Conservation (phyloP, 1,284 basidiomycete species). For the Fereydounia khargensis region DNA sequence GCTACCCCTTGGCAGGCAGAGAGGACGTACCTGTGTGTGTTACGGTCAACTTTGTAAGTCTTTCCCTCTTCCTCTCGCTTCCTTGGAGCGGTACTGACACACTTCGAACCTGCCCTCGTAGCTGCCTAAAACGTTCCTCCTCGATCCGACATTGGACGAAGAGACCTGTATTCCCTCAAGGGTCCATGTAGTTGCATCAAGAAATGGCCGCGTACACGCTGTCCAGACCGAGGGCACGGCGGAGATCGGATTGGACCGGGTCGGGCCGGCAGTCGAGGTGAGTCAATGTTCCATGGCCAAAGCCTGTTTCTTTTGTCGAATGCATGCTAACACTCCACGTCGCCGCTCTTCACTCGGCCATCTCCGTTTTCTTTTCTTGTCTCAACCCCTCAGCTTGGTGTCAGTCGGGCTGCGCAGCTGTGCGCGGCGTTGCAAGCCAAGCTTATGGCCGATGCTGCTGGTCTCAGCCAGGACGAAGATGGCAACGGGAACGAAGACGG, state of each 20-base stretch:
- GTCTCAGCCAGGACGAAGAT: neutral
- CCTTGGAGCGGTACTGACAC: neutral
- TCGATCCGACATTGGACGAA: conserved; percentile 46
- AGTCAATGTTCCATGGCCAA: too few species aligned
- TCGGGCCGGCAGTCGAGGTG: conserved; percentile 25
- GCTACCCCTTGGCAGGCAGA: conserved; percentile 25
- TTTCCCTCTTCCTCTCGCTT: neutral
- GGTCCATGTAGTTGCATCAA: conserved; percentile 35
- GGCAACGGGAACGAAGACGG: neutral
- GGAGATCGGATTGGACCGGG: conserved; percentile 26
- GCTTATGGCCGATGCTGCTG: neutral
- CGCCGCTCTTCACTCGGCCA: too few species aligned
- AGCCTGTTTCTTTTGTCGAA: too few species aligned
- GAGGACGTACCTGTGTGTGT: conserved; percentile 45
- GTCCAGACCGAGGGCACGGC: conserved; percentile 20
- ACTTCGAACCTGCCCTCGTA: neutral
- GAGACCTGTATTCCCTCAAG: conserved; percentile 32
- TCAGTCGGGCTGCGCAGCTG: neutral
- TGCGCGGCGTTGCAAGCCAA: neutral
- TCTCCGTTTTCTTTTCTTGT: too few species aligned
- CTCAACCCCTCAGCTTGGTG: neutral
- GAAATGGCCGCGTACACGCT: conserved; percentile 24
- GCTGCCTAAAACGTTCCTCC: conserved; percentile 31
- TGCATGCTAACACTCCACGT: too few species aligned
- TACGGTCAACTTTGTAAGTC: conserved; percentile 32